Conservation (phyloP, 192 early-diverging fungal species). For the Backusella westeae region DNA sequence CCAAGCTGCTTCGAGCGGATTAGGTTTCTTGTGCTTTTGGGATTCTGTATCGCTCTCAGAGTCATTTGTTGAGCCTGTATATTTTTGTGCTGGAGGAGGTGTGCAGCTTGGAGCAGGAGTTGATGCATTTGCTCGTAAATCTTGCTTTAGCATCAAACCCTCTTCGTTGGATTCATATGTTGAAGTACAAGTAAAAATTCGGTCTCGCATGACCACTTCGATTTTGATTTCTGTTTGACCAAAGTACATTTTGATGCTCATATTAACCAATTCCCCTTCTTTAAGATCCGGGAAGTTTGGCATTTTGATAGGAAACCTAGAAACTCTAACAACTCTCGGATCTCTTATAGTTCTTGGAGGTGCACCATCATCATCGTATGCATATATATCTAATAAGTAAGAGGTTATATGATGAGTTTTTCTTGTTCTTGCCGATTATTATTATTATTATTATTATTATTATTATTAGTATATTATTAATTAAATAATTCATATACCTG, state of each 20-base stretch:
- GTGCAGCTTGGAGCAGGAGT: background rate
- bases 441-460: background rate
- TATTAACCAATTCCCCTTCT: background rate
- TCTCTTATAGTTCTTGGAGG: background rate
- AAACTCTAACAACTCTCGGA: background rate
- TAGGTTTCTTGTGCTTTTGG: background rate
- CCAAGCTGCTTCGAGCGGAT: background rate
- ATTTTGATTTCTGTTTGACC: slow-evolving; percentile 4
- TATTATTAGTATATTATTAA: background rate
- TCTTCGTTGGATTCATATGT: background rate
- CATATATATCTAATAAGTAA: slow-evolving; percentile 26
- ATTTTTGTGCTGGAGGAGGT: background rate
- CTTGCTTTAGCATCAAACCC: background rate
- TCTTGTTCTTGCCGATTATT: too few relatives aligned
- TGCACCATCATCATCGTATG: slow-evolving; percentile 26
- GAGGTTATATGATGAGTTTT: background rate
- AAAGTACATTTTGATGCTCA: slow-evolving; percentile 4
- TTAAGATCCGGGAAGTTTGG: background rate
- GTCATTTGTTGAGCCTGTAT: background rate
- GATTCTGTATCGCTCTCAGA: background rate
- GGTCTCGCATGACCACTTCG: background rate
- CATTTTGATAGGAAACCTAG: background rate
- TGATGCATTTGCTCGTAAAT: background rate
- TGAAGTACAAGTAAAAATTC: background rate
- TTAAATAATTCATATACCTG: slow-evolving; percentile 14